phyloP scores from a whole-genome alignment of 352 stramenopile species.

The Phytopythium cucurbitacearum region DNA sequence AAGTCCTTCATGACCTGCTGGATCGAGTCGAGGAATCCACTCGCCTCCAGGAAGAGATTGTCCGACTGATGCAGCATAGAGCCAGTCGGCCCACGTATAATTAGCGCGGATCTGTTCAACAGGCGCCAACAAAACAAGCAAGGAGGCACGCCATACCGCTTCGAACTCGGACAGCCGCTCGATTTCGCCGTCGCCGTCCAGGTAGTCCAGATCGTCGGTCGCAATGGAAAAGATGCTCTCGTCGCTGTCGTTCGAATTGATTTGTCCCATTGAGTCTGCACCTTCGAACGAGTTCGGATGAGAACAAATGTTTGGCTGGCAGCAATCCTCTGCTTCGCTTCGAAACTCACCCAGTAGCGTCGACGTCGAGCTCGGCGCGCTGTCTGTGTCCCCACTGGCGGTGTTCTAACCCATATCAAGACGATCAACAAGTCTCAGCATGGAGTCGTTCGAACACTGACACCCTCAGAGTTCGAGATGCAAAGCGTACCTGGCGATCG shows the following conservation, averaged over 20 bases:
- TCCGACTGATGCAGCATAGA: conserved; percentile 37
- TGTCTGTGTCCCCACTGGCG: conserved; percentile 7
- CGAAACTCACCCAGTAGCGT: conserved; percentile 12
- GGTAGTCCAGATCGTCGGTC: conserved; percentile 36
- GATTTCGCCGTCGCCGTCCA: conserved; percentile 42
- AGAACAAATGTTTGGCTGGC: too few species aligned
- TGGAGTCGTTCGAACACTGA: too few species aligned
- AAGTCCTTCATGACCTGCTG: conserved; percentile 76
- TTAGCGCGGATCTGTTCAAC: too few species aligned
- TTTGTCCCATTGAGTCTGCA: conserved; percentile 22
- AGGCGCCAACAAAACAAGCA: too few species aligned
- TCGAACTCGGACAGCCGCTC: conserved; percentile 73
- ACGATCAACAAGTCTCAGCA: neutral
- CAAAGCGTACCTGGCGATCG: conserved; percentile 11
- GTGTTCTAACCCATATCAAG: neutral
- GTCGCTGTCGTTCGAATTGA: conserved; percentile 43
- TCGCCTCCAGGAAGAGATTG: conserved; percentile 67
- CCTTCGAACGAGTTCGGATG: neutral
- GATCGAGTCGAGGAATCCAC: conserved; percentile 74
- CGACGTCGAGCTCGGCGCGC: conserved; percentile 28
- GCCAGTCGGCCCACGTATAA: neutral
- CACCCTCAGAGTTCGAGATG: neutral
- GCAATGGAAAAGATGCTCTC: conserved; percentile 52
- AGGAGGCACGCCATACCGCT: conserved; percentile 29
- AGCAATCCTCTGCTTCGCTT: neutral